Evolutionary conservation across 2,329 filamentous ascomycete species (phyloP).

Genomic region (Phialophora tarda): DNA sequence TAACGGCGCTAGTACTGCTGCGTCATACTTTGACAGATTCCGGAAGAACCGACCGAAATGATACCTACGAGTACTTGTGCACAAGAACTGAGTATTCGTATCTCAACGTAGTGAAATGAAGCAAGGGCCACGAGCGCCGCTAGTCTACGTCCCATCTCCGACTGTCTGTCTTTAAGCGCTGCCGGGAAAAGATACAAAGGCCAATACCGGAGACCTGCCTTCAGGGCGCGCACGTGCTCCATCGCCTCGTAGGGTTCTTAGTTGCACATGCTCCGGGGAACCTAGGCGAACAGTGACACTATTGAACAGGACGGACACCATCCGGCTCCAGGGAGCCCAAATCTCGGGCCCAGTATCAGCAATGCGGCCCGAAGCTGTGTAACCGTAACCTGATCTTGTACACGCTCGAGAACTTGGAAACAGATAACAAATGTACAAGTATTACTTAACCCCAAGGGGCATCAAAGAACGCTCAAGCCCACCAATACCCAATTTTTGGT

Average conservation of each 20-base stretch:
- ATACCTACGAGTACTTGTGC: background rate
- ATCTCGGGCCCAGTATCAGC: background rate
- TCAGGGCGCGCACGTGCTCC: background rate
- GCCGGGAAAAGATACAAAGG: background rate
- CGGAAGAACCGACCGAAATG: background rate
- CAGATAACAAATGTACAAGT: background rate
- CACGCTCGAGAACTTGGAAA: background rate
- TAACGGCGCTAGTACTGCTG: background rate
- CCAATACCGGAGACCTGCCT: background rate
- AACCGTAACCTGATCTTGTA: background rate
- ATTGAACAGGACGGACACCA: background rate
- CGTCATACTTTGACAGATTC: background rate
- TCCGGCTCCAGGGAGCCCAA: background rate
- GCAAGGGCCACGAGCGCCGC: background rate
- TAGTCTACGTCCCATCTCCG: background rate
- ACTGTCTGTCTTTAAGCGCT: background rate
- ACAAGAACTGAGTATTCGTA: background rate
- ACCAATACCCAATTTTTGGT: slow-evolving; percentile 19
- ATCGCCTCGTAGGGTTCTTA: background rate
- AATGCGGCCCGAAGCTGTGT: background rate
- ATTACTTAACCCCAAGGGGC: background rate
- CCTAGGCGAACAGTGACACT: background rate
- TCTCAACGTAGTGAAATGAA: background rate
- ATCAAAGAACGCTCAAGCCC: background rate
- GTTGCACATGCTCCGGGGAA: background rate